Base-by-base conservation (phyloP, 352 stramenopile genomes). In the Phytophthora kernoviae region DNA sequence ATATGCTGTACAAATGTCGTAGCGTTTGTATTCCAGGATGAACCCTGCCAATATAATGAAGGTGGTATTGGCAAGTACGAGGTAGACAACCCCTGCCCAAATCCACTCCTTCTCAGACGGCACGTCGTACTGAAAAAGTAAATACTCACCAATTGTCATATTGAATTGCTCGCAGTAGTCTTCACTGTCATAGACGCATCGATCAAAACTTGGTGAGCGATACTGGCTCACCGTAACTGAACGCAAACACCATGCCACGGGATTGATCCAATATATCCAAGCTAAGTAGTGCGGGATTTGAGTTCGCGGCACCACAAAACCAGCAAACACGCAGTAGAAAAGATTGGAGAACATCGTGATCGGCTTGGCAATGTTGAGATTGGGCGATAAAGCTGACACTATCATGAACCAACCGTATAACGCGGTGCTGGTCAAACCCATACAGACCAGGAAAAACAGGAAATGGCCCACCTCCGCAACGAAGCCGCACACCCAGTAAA, bases 401-500 rank as follows among this genome's bases (percentile, higher is more conserved):
- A 59, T 18, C 51, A 73, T 58, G 40, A 69, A 69, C 44, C 58
- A 73, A 18, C 32, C 52, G 18, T 37, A 60, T 1, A 73, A 17
- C 2, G 41, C 51, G 9, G 60, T 33, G 27, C 55, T 70, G 20
- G 55, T 57, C 17, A 73, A 36, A 8, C 58, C 18, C 49, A 73
- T 44, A 10, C 44, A 43, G 0, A 64, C 24, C 53, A 69, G 15
- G 40, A 69, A 65, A 11, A 73, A 37, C 12, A 68, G 17, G 20
- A 61, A 65, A 18, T 49, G 43, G 1, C 43, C 53, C 22, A 32
- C 48, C 26, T 41, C 26, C 30, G 40, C 37, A 21, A 64, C 54
- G 49, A 95, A 78, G 15, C 87, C 87, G 46, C 87, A 77, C 77
- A 97, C 91, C 77, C 84, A 97, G 59, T 97, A 97, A 8, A 97